Percentiles rank a stretch among this genome's conserved stretches.
phyloP scores from a whole-genome alignment of 495 filamentous ascomycete genomes.

The Penicillium lividum region DNA sequence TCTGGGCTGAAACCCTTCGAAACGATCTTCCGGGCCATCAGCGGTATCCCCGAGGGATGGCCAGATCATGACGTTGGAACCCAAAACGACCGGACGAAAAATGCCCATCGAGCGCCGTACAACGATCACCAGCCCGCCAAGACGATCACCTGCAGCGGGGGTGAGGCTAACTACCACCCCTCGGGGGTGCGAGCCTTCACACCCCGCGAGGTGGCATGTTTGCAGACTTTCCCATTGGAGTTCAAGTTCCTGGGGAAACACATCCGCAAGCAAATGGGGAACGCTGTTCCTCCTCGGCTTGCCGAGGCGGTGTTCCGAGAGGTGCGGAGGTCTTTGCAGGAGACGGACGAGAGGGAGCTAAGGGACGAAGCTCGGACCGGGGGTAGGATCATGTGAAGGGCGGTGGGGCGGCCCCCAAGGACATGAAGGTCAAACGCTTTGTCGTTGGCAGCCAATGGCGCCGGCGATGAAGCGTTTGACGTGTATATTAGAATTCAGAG shows the following conservation, averaged over 20 bases:
- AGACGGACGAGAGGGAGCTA: constrained; percentile 51
- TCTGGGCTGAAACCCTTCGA: constrained; percentile 32
- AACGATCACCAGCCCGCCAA: constrained; percentile 52
- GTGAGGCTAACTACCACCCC: constrained; percentile 67
- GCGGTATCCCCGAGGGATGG: constrained; percentile 39
- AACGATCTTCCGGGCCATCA: constrained; percentile 52
- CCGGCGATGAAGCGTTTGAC: not conserved
- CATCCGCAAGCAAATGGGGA: constrained; percentile 76
- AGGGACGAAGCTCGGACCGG: not conserved
- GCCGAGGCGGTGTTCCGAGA: constrained; percentile 61
- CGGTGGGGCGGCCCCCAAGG: not conserved
- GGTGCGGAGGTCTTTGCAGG: constrained; percentile 56
- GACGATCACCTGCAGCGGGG: constrained; percentile 72
- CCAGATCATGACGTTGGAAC: constrained; percentile 48
- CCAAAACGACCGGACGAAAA: constrained; percentile 16
- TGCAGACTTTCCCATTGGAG: constrained; percentile 72
- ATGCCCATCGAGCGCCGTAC: constrained; percentile 26
- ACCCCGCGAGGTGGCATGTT: constrained; percentile 67
- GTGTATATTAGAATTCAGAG: not conserved
- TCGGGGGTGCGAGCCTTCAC: constrained; percentile 68
- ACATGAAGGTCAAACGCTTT: not conserved
- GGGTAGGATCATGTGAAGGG: constrained; percentile 3
- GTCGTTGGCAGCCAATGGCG: too few relatives aligned
- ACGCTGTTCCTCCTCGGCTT: constrained; percentile 74
- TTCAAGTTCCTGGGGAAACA: constrained; percentile 56